Percentiles rank a stretch among this genome's conserved stretches.
phyloP scores from a whole-genome alignment of 225 moss, liverwort and hornwort species.

The Bryum argenteum region DNA sequence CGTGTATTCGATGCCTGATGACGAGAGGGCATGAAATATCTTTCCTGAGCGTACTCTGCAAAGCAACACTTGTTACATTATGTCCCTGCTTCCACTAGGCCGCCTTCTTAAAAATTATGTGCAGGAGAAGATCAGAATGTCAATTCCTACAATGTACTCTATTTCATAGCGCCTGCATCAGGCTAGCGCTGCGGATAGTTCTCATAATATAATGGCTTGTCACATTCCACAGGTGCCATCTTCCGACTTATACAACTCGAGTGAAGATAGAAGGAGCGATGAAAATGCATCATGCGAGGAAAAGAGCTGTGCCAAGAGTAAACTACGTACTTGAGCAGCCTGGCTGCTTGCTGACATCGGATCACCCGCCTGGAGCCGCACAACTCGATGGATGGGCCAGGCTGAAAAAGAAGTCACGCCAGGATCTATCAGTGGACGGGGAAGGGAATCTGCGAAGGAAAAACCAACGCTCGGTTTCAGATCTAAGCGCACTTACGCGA shows the following conservation, averaged over 20 bases:
- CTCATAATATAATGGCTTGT: neutral
- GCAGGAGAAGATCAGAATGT: neutral
- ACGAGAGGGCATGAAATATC: neutral
- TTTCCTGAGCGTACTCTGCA: neutral
- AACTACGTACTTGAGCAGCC: constrained; percentile 6
- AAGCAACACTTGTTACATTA: neutral
- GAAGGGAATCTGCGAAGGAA: neutral
- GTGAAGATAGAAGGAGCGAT: neutral
- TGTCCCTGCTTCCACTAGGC: neutral
- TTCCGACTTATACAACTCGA: neutral
- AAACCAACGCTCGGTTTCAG: neutral
- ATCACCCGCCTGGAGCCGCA: neutral
- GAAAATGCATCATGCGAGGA: neutral
- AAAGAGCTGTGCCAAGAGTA: constrained; percentile 16
- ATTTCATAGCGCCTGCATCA: neutral
- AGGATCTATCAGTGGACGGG: neutral
- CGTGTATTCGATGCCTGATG: neutral
- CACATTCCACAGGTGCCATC: neutral
- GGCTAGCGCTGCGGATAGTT: neutral
- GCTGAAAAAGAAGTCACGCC: neutral
- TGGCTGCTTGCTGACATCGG: neutral
- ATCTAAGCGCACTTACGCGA: neutral
- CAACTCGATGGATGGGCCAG: neutral
- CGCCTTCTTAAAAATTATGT: neutral
- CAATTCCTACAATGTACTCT: neutral